These are phyloP conservation scores for Populus hybrid DNA, from an alignment of 441 rosid species.

Conservation along the genomic window DNA sequence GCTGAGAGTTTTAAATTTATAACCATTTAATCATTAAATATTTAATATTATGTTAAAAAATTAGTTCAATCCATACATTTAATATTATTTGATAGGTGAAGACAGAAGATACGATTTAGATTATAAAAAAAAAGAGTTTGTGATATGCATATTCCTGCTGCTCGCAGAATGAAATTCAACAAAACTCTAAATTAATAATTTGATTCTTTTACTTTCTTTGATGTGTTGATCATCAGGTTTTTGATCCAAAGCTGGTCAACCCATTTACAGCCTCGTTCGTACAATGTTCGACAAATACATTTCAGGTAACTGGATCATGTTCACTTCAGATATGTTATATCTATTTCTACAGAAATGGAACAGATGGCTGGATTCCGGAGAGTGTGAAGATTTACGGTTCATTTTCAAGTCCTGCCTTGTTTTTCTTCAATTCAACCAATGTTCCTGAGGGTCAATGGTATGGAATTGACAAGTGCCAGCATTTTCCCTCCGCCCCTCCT, in stretches of 20 bases:
- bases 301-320: constrained; percentile 59
- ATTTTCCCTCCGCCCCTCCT: too few relatives aligned
- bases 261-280: constrained; percentile 47
- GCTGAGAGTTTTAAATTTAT: too few relatives aligned
- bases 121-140: too few relatives aligned
- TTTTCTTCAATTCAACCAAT: constrained; percentile 38
- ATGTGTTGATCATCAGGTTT: constrained; percentile 38
- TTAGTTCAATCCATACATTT: too few relatives aligned
- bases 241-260: constrained; percentile 55
- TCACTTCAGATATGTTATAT: constrained; percentile 56
- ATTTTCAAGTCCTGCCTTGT: constrained; percentile 43
- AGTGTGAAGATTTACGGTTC: constrained; percentile 52
- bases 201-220: constrained; percentile 1
- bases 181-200: too few relatives aligned
- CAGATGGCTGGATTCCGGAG: constrained; percentile 71
- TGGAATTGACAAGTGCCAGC: constrained; percentile 52
- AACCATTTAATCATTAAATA: too few relatives aligned
- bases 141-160: too few relatives aligned
- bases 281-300: constrained; percentile 66
- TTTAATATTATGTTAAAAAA: too few relatives aligned
- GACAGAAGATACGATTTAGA: too few relatives aligned
- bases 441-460: constrained; percentile 54
- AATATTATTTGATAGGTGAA: too few relatives aligned
- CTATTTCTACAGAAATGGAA: constrained; percentile 51
- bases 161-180: neutral